A percentile compares a stretch with the other conserved stretches of the same genome.
Evolutionary conservation across 257 asterid species (phyloP).

Genomic region (Fraxinus excelsior): DNA sequence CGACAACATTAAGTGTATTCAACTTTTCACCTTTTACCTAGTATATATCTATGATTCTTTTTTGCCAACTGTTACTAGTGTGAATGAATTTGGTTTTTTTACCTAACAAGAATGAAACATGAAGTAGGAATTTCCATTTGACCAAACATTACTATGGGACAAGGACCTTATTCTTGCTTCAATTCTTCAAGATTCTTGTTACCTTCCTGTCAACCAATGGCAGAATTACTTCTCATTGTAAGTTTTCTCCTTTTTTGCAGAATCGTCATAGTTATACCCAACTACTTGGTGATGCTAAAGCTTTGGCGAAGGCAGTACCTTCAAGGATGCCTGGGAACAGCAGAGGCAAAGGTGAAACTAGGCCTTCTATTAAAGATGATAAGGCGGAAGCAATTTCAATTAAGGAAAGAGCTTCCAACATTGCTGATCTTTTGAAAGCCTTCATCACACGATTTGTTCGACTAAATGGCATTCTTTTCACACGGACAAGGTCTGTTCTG

Average conservation of each 20-base stretch:
- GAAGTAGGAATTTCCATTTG: neutral
- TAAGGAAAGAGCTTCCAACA: constrained; percentile 45
- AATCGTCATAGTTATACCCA: constrained; percentile 65
- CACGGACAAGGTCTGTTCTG: constrained; percentile 79
- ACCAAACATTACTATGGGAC: neutral
- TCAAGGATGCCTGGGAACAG: constrained; percentile 51
- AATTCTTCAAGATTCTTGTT: neutral
- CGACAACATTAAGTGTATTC: too few relatives aligned
- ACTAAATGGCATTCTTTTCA: constrained; percentile 81
- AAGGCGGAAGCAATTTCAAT: constrained; percentile 44
- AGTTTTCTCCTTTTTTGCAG: constrained; percentile 41
- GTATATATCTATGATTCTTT: too few relatives aligned
- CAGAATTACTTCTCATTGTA: neutral
- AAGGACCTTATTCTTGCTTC: neutral
- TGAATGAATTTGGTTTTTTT: neutral
- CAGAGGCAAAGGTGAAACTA: constrained; percentile 64
- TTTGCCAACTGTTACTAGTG: too few relatives aligned
- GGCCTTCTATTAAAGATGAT: constrained; percentile 45
- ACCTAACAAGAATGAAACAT: neutral
- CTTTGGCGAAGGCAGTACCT: constrained; percentile 43
- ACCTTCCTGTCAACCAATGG: neutral
- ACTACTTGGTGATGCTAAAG: constrained; percentile 60
- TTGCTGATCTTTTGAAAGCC: constrained; percentile 50
- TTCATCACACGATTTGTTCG: constrained; percentile 74
- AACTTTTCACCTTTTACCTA: too few relatives aligned